Evolutionary conservation across 1,284 basidiomycete species (phyloP).

Genomic region (Gymnopus androsaceus): DNA sequence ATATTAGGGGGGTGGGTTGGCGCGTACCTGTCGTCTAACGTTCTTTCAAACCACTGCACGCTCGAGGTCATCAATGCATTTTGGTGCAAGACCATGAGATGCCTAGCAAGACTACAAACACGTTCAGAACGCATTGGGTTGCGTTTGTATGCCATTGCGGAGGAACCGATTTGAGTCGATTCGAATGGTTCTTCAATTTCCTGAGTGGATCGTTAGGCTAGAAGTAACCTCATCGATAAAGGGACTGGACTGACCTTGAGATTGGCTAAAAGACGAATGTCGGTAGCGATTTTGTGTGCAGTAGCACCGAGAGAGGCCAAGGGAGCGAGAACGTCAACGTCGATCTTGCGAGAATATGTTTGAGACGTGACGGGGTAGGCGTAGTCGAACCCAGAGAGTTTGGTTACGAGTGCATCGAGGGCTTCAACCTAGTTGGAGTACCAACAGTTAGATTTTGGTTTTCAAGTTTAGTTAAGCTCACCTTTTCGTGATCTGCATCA

Average conservation of each 20-base stretch:
- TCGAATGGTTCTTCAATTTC: conserved; percentile 99
- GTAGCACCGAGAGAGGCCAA: conserved; percentile 92
- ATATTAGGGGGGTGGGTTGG: conserved; percentile 8
- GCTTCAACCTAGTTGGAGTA: conserved; percentile 68
- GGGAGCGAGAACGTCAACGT: conserved; percentile 89
- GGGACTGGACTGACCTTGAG: conserved; percentile 64
- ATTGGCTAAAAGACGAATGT: conserved; percentile 89
- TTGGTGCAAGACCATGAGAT: conserved; percentile 91
- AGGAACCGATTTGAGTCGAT: conserved; percentile 97
- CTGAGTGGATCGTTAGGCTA: conserved; percentile 35
- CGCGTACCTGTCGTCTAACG: conserved; percentile 87
- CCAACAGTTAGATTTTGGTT: too few species aligned
- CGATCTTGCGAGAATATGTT: conserved; percentile 98
- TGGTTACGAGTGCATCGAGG: conserved; percentile 87
- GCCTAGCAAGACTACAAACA: conserved; percentile 91
- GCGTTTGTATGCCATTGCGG: conserved; percentile 99
- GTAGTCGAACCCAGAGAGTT: conserved; percentile 89
- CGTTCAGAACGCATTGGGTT: conserved; percentile 99
- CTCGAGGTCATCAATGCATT: conserved; percentile 91
- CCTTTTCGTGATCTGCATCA: conserved; percentile 93
- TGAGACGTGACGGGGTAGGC: conserved; percentile 98
- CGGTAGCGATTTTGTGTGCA: conserved; percentile 97
- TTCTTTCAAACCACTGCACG: conserved; percentile 97
- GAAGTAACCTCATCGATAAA: too few species aligned
- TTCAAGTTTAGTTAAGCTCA: conserved; percentile 25